Evolutionary conservation across 768 basidiomycete species (phyloP).

Genomic region (Auricularia cornea): DNA sequence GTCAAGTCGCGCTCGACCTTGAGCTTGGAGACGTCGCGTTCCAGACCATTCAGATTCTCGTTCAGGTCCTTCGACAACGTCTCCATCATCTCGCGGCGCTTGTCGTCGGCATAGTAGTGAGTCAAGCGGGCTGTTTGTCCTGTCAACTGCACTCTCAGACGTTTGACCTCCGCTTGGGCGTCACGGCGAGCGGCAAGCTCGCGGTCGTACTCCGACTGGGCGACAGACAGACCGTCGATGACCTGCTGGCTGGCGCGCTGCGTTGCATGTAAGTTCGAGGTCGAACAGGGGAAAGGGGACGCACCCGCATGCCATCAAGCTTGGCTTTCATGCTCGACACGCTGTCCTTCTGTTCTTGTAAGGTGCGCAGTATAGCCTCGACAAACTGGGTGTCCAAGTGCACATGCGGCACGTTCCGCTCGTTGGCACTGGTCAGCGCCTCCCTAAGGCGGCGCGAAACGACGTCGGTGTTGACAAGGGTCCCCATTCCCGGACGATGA

Average conservation of each 20-base stretch:
- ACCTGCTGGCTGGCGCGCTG: constrained; percentile 89
- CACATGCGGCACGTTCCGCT: constrained; percentile 51
- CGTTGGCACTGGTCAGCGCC: constrained; percentile 49
- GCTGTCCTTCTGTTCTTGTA: constrained; percentile 58
- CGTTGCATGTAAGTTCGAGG: constrained; percentile 5
- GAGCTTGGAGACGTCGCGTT: constrained; percentile 78
- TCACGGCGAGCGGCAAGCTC: constrained; percentile 84
- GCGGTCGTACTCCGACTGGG: constrained; percentile 88
- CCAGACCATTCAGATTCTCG: constrained; percentile 66
- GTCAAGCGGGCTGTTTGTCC: constrained; percentile 84
- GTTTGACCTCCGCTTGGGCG: constrained; percentile 85
- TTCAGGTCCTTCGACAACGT: constrained; percentile 72
- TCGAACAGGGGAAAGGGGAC: constrained; percentile 14
- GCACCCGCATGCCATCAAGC: constrained; percentile 82
- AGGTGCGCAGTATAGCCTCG: constrained; percentile 54
- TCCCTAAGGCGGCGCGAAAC: constrained; percentile 31
- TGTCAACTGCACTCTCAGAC: constrained; percentile 74
- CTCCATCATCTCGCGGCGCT: constrained; percentile 69
- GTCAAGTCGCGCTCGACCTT: constrained; percentile 87
- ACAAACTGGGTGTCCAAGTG: constrained; percentile 68
- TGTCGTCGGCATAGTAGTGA: constrained; percentile 72
- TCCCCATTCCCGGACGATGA: neutral
- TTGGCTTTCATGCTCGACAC: constrained; percentile 58
- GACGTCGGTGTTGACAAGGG: constrained; percentile 1
- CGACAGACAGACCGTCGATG: constrained; percentile 85